phyloP scores from a whole-genome alignment of 805 yeast species.

The Grigorovia humatica region DNA sequence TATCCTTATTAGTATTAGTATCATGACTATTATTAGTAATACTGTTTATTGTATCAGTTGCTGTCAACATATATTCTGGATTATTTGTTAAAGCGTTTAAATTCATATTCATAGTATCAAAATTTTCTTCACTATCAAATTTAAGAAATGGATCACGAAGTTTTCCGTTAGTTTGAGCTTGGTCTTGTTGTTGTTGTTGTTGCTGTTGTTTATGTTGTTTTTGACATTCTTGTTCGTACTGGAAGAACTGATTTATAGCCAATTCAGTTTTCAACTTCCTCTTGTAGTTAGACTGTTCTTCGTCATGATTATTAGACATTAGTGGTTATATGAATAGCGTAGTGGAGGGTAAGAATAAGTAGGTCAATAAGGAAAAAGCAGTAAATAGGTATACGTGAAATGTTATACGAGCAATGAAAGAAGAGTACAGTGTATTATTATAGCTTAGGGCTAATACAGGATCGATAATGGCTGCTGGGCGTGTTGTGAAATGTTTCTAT shows the following conservation, averaged over 20 bases:
- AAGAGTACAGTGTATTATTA: no score
- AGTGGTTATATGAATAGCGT: not conserved
- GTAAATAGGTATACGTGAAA: no score
- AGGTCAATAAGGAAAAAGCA: no score
- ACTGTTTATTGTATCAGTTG: not conserved
- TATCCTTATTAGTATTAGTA: not conserved
- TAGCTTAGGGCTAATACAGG: no score
- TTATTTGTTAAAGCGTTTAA: not conserved
- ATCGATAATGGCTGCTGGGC: no score
- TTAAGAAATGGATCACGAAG: not conserved
- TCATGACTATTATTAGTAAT: not conserved
- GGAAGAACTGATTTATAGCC: not conserved
- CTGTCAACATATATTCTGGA: not conserved
- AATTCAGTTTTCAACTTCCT: not conserved
- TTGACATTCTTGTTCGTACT: not conserved
- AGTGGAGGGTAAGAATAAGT: no score
- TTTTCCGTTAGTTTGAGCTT: not conserved
- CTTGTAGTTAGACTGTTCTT: not conserved
- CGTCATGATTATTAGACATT: not conserved
- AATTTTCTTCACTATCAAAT: no score
- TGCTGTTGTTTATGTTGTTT: not conserved
- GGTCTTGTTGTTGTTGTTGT: not conserved
- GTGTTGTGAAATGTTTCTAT: no score
- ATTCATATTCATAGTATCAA: no score
- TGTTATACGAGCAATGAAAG: no score